Evolutionary conservation across 352 stramenopile species (phyloP).

Genomic region (Salisapilia sapeloensis): DNA sequence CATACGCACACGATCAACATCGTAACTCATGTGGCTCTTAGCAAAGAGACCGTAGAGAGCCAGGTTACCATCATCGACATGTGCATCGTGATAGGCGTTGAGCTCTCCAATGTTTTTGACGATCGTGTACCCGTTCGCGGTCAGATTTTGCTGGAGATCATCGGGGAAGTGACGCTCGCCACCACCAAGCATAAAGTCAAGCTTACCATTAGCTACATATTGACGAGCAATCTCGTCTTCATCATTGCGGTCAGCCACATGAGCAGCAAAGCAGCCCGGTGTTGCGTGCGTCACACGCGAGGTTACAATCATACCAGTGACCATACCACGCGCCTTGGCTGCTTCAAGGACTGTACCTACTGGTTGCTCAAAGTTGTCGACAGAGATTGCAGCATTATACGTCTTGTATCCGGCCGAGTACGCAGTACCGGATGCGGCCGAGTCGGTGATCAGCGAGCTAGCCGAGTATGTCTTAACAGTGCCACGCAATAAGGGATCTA

Average conservation of each 20-base stretch:
- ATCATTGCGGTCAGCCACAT: slow-evolving; percentile 29
- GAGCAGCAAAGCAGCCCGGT: slow-evolving; percentile 28
- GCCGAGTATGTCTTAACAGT: slow-evolving; percentile 43
- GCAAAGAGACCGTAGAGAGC: slow-evolving; percentile 41
- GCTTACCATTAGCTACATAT: slow-evolving; percentile 48
- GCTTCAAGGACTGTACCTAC: slow-evolving; percentile 44
- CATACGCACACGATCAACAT: slow-evolving; percentile 33
- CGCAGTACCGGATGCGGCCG: slow-evolving; percentile 25
- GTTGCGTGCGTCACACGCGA: slow-evolving; percentile 46
- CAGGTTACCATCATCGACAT: slow-evolving; percentile 24
- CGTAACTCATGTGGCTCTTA: slow-evolving; percentile 48
- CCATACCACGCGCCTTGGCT: slow-evolving; percentile 38
- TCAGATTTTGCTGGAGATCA: slow-evolving; percentile 19
- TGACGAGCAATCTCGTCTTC: slow-evolving; percentile 37
- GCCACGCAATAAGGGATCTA: slow-evolving; percentile 32
- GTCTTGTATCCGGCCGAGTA: slow-evolving; percentile 54
- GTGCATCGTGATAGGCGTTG: slow-evolving; percentile 23
- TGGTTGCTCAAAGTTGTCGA: slow-evolving; percentile 34
- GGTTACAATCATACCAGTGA: slow-evolving; percentile 52
- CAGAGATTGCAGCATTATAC: slow-evolving; percentile 32
- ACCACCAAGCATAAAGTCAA: slow-evolving; percentile 42
- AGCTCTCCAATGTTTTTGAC: slow-evolving; percentile 35
- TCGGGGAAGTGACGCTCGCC: slow-evolving; percentile 33
- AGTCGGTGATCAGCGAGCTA: slow-evolving; percentile 53
- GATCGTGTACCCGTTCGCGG: slow-evolving; percentile 22